Evolutionary conservation across 441 rosid species (phyloP).

Genomic region (Euphorbia celastroides): DNA sequence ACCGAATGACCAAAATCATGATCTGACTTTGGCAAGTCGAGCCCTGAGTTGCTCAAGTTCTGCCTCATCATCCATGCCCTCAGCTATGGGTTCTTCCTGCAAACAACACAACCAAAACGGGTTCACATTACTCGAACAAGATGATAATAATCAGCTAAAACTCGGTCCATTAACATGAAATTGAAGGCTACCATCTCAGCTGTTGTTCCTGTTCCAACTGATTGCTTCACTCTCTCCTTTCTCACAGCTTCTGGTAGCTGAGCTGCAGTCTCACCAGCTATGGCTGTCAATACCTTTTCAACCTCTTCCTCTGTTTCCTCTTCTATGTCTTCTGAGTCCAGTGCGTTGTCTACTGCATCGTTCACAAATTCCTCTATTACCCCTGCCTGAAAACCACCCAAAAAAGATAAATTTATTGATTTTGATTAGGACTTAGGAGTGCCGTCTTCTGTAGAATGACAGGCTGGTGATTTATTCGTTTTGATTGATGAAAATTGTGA

Average conservation of each 20-base stretch:
- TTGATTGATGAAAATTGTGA: too few species aligned
- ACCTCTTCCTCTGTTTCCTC: constrained; percentile 94
- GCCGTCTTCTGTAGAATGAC: too few species aligned
- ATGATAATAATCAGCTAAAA: neutral
- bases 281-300: constrained; percentile 81
- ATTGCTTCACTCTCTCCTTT: constrained; percentile 62
- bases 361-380: constrained; percentile 87
- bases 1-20: constrained; percentile 28
- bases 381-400: constrained; percentile 59
- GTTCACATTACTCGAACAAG: too few species aligned
- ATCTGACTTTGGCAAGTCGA: constrained; percentile 80
- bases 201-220: constrained; percentile 44
- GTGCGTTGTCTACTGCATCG: constrained; percentile 69
- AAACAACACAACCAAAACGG: neutral
- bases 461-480: too few species aligned
- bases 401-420: too few species aligned
- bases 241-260: constrained; percentile 76
- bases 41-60: constrained; percentile 86
- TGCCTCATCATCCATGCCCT: constrained; percentile 79
- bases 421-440: too few species aligned
- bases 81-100: constrained; percentile 79
- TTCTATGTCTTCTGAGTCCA: constrained; percentile 85
- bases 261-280: constrained; percentile 97
- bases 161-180: neutral
- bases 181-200: constrained; percentile 36